Percentiles rank a stretch among this genome's conserved stretches.
phyloP scores from a whole-genome alignment of 2,329 filamentous ascomycete species.

The Seiridium cupressi region DNA sequence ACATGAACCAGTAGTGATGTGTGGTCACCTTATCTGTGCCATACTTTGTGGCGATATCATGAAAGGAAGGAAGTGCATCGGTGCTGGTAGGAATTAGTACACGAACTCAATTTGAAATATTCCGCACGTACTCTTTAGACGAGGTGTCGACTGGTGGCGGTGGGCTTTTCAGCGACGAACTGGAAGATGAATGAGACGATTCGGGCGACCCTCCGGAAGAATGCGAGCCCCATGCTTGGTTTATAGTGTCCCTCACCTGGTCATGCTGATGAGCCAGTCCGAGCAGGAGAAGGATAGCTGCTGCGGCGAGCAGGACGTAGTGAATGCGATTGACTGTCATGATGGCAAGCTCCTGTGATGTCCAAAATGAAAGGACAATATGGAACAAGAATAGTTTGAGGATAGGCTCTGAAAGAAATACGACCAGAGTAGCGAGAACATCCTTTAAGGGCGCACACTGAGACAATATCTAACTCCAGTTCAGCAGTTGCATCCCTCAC shows the following conservation, averaged over 20 bases:
- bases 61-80: slow-evolving; percentile 15
- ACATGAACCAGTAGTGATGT: slow-evolving; percentile 38
- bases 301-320: slow-evolving; percentile 5
- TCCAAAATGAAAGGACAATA: too few species aligned
- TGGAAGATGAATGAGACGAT: too few species aligned
- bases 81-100: slow-evolving; percentile 3
- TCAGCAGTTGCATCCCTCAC: too few species aligned
- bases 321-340: slow-evolving; percentile 7
- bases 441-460: too few species aligned
- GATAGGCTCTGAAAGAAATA: background rate
- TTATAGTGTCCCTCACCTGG: slow-evolving; percentile 5
- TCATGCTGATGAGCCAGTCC: slow-evolving; percentile 8
- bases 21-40: slow-evolving; percentile 37
- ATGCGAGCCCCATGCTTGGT: background rate
- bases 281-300: slow-evolving; percentile 6
- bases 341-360: background rate
- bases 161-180: too few species aligned
- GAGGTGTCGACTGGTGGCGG: too few species aligned
- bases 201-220: background rate
- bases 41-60: slow-evolving; percentile 32
- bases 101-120: too few species aligned
- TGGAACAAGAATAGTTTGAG: background rate
- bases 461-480: too few species aligned
- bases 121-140: background rate
- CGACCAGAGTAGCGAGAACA: background rate